Evolutionary conservation across 148 eudicot species (phyloP).

Genomic region (Heliamphora exappendiculata): DNA sequence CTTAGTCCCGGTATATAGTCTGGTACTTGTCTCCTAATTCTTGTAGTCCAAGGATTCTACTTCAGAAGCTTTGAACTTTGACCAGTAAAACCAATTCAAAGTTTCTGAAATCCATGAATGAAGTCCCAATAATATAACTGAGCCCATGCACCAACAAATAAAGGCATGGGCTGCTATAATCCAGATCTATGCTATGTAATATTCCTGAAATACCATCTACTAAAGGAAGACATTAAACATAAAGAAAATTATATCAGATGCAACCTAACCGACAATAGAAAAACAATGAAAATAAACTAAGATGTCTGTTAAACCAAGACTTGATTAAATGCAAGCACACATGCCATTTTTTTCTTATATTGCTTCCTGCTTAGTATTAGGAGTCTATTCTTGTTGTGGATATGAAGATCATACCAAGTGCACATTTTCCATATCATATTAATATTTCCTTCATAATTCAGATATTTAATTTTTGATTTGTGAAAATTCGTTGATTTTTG

Average conservation of each 20-base stretch:
- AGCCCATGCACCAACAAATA: background rate
- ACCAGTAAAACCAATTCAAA: background rate
- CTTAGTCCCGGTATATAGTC: background rate
- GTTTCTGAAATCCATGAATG: background rate
- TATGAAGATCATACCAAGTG: background rate
- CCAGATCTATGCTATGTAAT: too few relatives aligned
- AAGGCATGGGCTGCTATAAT: background rate
- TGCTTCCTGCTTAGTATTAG: background rate
- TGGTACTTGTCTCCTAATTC: background rate
- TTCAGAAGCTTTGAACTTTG: background rate
- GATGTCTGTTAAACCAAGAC: background rate
- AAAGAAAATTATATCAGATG: background rate
- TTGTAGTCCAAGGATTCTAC: background rate
- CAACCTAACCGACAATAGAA: background rate
- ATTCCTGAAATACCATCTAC: background rate
- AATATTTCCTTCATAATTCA: background rate
- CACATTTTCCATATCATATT: background rate
- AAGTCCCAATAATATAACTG: background rate
- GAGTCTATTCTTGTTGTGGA: background rate
- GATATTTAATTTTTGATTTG: background rate
- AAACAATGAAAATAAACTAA: background rate
- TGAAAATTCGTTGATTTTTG: background rate
- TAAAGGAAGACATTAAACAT: background rate
- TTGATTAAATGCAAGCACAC: background rate
- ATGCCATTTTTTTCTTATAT: background rate